Conservation (phyloP, 2,329 filamentous ascomycete species). For the Hirsutella thompsonii region DNA sequence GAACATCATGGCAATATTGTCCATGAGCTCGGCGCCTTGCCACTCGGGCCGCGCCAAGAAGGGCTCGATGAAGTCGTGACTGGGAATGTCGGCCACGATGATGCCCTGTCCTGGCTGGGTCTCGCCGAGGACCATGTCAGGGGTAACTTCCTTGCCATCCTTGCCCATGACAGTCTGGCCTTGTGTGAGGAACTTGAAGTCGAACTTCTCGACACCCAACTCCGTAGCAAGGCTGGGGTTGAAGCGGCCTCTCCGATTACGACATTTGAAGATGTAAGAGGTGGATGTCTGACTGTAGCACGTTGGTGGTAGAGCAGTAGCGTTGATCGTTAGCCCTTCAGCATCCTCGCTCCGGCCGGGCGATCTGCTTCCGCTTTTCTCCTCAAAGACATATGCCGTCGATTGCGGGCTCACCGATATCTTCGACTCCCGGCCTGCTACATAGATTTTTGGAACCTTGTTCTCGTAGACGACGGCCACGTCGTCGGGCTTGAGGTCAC, state of each 20-base stretch:
- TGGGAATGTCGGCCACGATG: slow-evolving; percentile 69
- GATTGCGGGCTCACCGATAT: no score
- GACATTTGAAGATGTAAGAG: slow-evolving; percentile 75
- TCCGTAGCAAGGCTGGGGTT: slow-evolving; percentile 48
- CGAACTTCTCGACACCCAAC: slow-evolving; percentile 45
- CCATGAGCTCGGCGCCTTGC: slow-evolving; percentile 50
- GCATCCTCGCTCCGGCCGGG: not conserved
- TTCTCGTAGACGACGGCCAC: slow-evolving; percentile 46
- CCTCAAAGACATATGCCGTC: no score
- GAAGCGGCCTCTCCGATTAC: slow-evolving; percentile 72
- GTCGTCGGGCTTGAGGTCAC: slow-evolving; percentile 16
- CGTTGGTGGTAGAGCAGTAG: slow-evolving; percentile 49
- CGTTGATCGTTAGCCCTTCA: slow-evolving; percentile 11
- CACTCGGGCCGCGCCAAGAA: slow-evolving; percentile 64
- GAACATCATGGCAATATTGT: slow-evolving; percentile 53
- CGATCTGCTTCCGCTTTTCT: no score
- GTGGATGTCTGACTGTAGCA: slow-evolving; percentile 54
- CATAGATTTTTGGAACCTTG: slow-evolving; percentile 56
- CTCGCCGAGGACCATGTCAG: slow-evolving; percentile 74
- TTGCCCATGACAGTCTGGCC: slow-evolving; percentile 51
- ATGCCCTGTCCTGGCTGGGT: slow-evolving; percentile 57
- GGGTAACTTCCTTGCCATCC: slow-evolving; percentile 58
- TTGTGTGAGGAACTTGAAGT: slow-evolving; percentile 46
- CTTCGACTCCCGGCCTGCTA: no score
- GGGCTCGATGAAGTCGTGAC: slow-evolving; percentile 52